Evolutionary conservation across 2,329 filamentous ascomycete species (phyloP), one percentile per base, ranked within the genome.

Genomic region (Diaporthe batatas): DNA sequence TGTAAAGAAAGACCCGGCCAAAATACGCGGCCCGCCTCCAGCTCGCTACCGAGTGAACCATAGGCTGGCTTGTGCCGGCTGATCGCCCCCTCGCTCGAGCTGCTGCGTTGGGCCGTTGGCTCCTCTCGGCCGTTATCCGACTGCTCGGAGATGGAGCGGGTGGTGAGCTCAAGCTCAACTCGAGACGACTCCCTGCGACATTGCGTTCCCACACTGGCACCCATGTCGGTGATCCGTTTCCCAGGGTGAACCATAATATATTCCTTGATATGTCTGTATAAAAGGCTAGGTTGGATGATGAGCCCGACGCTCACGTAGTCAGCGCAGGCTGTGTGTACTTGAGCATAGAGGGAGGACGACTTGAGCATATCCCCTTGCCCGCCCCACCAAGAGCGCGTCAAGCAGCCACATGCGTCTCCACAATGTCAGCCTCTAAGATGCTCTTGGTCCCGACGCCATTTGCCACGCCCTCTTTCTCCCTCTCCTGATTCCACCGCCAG

Each of bases 401-500:
- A 34, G 68, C 68, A 62, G 36, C 55, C 3, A 70, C 42, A 44
- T 62, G 55, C 18, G 44, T 32, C 32, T 70, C 68, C 44, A 70
- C 32, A 39, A 70, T 49, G 25, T 62, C 68, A n/a, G 55, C 55
- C 44, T 62, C 34, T 42, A 70, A 49, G 29, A 70, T 39, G 10
- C 44, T 51, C 47, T 62, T 70, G 14, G 16, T 23, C 11, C 12
- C 18, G 18, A 53, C 47, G 12, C 44, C 29, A 57, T 25, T n/a
- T 34, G 53, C 32, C 68, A 42, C 39, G 42, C 62, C 39, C 34
- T 64, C 21, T 25, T 64, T 49, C 34, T 58, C 21, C 25, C 58
- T 16, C 64, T 73, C 49, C 34, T 71, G 54, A 71, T 88, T 86
- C 83, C 83, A 86, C 14, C 82, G 79, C 6, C 77, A 75, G 14